phyloP scores from a whole-genome alignment of 2,329 filamentous ascomycete genomes.

The Alternaria arbusti region DNA sequence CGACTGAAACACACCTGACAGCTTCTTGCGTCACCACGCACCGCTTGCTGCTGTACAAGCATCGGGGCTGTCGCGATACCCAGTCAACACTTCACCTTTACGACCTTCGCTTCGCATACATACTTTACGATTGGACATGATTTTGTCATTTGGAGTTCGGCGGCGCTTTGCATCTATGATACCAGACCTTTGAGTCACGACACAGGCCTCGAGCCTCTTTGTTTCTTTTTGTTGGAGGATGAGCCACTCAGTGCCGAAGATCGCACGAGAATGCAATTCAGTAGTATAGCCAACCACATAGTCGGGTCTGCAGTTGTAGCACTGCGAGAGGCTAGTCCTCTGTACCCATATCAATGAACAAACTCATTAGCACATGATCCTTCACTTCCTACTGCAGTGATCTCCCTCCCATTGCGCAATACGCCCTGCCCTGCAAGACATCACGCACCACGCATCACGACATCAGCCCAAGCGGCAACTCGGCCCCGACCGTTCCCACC shows the following conservation, averaged over 20 bases:
- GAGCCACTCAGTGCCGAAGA: neutral
- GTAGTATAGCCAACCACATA: conserved; percentile 12
- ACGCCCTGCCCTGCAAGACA: neutral
- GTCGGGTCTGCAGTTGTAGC: neutral
- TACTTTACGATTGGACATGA: conserved; percentile 42
- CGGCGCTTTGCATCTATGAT: conserved; percentile 40
- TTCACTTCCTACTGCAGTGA: neutral
- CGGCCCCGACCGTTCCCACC: neutral
- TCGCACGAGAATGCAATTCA: neutral
- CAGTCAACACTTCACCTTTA: conserved; percentile 24
- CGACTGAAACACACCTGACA: conserved; percentile 12
- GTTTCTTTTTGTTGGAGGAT: conserved; percentile 15
- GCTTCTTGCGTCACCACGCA: conserved; percentile 15
- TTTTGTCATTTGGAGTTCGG: conserved; percentile 37
- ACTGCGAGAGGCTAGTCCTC: conserved; percentile 11
- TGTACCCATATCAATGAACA: conserved; percentile 11
- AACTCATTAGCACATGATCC: neutral
- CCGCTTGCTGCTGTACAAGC: conserved; percentile 16
- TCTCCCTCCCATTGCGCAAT: conserved; percentile 5
- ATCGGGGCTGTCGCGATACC: neutral
- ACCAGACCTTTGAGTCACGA: conserved; percentile 47
- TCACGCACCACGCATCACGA: neutral
- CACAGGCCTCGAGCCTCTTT: conserved; percentile 34
- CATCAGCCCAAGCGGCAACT: neutral
- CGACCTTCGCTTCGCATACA: conserved; percentile 26